These are phyloP conservation scores for Fennellomyces sp. DNA, from an alignment of 371 early-diverging fungal genomes.

Conservation along the genomic window DNA sequence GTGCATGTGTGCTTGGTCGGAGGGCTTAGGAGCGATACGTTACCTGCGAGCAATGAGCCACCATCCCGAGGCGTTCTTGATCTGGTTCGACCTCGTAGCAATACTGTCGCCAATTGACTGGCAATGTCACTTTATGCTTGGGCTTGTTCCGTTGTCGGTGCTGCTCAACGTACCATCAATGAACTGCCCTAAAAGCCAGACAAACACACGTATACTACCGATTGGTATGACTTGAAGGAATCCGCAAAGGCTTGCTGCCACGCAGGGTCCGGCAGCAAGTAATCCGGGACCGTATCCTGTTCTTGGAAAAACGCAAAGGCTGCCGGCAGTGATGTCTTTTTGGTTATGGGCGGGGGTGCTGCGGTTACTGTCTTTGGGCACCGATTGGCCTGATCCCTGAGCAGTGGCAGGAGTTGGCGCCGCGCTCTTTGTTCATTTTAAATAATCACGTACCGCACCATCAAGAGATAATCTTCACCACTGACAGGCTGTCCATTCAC, in stretches of 20 bases:
- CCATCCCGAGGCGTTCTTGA: neutral
- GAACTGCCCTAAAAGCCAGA: neutral
- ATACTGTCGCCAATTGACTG: constrained; percentile 13
- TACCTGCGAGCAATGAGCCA: constrained; percentile 5
- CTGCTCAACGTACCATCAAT: neutral
- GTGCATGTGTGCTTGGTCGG: neutral
- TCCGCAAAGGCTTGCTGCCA: constrained; percentile 33
- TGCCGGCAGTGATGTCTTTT: constrained; percentile 22
- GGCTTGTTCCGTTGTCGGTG: constrained; percentile 16
- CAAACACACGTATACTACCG: constrained; percentile 19
- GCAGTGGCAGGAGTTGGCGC: neutral
- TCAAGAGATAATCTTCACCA: constrained; percentile 51
- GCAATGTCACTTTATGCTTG: neutral
- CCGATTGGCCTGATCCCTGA: constrained; percentile 37
- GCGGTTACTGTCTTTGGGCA: constrained; percentile 25
- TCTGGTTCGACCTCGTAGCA: constrained; percentile 11
- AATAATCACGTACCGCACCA: constrained; percentile 37
- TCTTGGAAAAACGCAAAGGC: constrained; percentile 27
- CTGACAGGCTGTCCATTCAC: constrained; percentile 45
- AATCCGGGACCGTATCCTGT: neutral
- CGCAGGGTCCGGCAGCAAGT: constrained; percentile 15
- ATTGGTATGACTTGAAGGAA: constrained; percentile 30
- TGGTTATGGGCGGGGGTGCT: constrained; percentile 27
- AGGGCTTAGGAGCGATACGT: constrained; percentile 20
- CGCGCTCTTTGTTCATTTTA: neutral